Evolutionary conservation across 331 rosid genomes (phyloP).

Genomic region (Dryas integrifolia): DNA sequence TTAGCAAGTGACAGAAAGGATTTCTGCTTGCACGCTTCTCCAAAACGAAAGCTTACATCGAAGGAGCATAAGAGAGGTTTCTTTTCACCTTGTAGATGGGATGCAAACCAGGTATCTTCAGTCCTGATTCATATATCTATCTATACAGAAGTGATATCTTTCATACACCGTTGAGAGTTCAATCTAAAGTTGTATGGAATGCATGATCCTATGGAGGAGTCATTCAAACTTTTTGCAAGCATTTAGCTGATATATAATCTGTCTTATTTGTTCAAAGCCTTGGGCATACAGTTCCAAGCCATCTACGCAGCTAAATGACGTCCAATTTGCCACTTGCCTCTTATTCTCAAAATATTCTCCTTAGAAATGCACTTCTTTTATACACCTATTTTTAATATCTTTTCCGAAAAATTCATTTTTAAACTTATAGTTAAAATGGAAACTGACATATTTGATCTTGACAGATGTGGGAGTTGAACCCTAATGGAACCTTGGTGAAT

Average conservation of each 20-base stretch:
- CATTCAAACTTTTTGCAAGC: too few species aligned
- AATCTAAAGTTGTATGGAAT: background rate
- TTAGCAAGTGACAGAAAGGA: constrained; percentile 40
- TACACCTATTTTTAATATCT: background rate
- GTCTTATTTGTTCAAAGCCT: background rate
- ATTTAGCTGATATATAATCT: background rate
- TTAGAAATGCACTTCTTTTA: too few species aligned
- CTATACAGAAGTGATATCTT: background rate
- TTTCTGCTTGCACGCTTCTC: constrained; percentile 74
- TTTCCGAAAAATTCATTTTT: background rate
- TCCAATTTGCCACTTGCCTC: background rate
- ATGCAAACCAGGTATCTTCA: constrained; percentile 67
- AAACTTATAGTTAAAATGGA: constrained; percentile 18
- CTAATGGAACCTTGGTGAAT: constrained; percentile 73
- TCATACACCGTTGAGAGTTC: background rate
- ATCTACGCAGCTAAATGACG: background rate
- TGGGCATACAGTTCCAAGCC: background rate
- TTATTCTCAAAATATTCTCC: background rate
- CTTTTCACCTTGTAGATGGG: constrained; percentile 64
- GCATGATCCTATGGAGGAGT: too few species aligned
- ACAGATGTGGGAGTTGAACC: constrained; percentile 80
- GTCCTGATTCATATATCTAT: background rate
- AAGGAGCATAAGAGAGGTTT: constrained; percentile 55
- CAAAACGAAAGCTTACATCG: constrained; percentile 58
- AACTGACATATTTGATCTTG: constrained; percentile 29